Evolutionary conservation across 306 rosid species (phyloP), one percentile per base, ranked within the genome.

Genomic region (Rosa lucieae): DNA sequence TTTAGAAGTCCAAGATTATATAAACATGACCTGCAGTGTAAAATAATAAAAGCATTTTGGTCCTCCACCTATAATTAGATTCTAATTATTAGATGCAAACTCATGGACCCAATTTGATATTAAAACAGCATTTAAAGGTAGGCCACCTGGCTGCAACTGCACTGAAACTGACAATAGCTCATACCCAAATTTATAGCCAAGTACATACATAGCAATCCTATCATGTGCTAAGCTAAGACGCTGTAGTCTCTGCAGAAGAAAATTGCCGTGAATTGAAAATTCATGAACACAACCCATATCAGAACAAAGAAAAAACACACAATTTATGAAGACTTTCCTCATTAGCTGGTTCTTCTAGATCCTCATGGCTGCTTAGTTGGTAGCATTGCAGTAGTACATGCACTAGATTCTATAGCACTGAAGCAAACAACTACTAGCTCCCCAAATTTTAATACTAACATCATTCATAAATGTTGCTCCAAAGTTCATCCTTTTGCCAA

Each of bases 301-400:
- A 67, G 48, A 39, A 39, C 15, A 39, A 67, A 67, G 48, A 40
- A 67, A 26, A 40, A 18, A 18, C 17, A 40, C 15, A 8, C 12
- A 0, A 40, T 20, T 67, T 67, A 39, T 40, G 49, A 39, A 67
- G 15, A 40, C 49, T 40, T 39, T 42, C 21, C 72, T n/a, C 53
- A 69, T 69, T 55, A 44, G 73, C 73, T 20, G 72, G 72, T 67
- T 40, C 39, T 21, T 10, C n/a, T 69, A 44, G 37, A 69, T 69
- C 73, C 37, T n/a, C 73, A 44, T 40, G 52, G 73, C 55, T 44
- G 2, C 53, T 21, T 44, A 5, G 55, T 69, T 21, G 39, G 73
- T 44, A 69, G n/a, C 55, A 69, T 21, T 69, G 73, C 46, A 42
- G 52, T 68, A 11, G 69, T 65, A 35, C 70, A 65, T 73, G 23